Evolutionary conservation across 495 filamentous ascomycete genomes (phyloP), one percentile per base, ranked within the genome.

Genomic region (Podospora australis): DNA sequence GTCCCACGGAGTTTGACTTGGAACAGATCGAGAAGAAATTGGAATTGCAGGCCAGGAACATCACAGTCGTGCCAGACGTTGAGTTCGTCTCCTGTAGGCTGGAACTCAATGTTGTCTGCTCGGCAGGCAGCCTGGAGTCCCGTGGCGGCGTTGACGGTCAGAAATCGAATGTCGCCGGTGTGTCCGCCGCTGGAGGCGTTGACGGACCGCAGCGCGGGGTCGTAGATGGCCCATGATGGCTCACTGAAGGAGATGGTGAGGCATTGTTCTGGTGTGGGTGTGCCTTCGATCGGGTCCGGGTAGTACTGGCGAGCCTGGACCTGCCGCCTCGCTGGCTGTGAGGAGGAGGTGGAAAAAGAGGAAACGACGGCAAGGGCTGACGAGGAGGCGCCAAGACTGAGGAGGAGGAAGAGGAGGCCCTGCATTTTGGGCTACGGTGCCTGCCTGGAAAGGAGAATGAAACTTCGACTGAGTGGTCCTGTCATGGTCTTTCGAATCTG

Each of bases 121-220:
- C 38, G 41, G 40, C 58, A 64, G 19, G 35, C 41, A 1, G 61
- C 50, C 1, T 46, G 46, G 13, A 44, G 24, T 2, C 53, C 34
- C 4, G 58, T 59, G 4, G 61, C 58, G n/a, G 26, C 26, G 53
- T 62, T 58, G 30, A 46, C 20, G 26, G 49, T 49, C 6, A 49
- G 29, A 35, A 64, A 64, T 6, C 53, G 39, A 11, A 64, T 55
- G 42, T 61, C 58, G 2, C 61, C 58, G 8, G 47, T 36, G 10
- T 55, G 38, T 6, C 60, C 57, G 2, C 58, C 58, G 29, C 36
- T 53, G 9, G 52, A 55, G 2, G 46, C 55, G 29, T 58, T 56
- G 4, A 58, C 52, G 0, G 50, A 42, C 4, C 47, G 19, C 22
- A 58, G 19, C 21, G 43, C 48, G 20, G 55, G 55, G n/a, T 52